A percentile compares a stretch with the other conserved stretches of the same genome.
Conservation (phyloP, 2,329 filamentous ascomycete genomes). For the Cordyceps cateniannulata region DNA sequence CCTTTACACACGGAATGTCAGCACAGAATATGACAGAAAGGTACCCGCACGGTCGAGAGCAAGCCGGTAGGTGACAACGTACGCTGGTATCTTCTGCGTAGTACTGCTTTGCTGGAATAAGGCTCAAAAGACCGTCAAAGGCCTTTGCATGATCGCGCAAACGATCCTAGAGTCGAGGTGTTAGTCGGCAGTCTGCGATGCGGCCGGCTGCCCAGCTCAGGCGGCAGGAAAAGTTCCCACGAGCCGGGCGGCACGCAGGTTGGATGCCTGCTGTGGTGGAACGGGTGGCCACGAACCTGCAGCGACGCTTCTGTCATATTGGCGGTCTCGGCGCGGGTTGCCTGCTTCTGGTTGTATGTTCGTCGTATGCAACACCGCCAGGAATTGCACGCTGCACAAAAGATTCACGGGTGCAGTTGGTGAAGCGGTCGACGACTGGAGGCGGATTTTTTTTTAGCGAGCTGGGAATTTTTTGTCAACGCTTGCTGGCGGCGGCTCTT, state of each 20-base stretch:
- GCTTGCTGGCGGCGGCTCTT: slow-evolving; percentile 6
- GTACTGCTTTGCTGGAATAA: slow-evolving; percentile 87
- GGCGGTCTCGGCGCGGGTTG: not conserved
- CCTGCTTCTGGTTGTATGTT: not conserved
- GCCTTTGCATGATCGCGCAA: slow-evolving; percentile 59
- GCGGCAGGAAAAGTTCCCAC: not conserved
- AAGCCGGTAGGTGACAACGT: slow-evolving; percentile 35
- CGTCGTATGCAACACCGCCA: not conserved
- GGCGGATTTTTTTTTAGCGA: slow-evolving; percentile 16
- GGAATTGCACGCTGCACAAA: not conserved
- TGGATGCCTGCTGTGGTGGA: slow-evolving; percentile 15
- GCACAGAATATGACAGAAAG: not conserved
- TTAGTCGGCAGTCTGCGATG: not conserved
- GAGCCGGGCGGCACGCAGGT: not conserved
- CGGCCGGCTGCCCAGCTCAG: not conserved
- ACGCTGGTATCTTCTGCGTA: slow-evolving; percentile 81
- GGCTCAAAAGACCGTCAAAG: slow-evolving; percentile 78
- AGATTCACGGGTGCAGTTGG: slow-evolving; percentile 2
- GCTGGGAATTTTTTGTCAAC: slow-evolving; percentile 13
- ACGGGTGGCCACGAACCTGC: slow-evolving; percentile 34
- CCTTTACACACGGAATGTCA: slow-evolving; percentile 41
- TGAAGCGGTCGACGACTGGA: slow-evolving; percentile 15
- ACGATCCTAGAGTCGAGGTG: slow-evolving; percentile 38
- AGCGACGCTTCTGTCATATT: slow-evolving; percentile 40
- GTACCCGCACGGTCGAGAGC: slow-evolving; percentile 6